A percentile compares a stretch with the other conserved stretches of the same genome.
These are phyloP conservation scores for Tuber calosporum DNA, from an alignment of 495 filamentous ascomycete species.

Conservation along the genomic window DNA sequence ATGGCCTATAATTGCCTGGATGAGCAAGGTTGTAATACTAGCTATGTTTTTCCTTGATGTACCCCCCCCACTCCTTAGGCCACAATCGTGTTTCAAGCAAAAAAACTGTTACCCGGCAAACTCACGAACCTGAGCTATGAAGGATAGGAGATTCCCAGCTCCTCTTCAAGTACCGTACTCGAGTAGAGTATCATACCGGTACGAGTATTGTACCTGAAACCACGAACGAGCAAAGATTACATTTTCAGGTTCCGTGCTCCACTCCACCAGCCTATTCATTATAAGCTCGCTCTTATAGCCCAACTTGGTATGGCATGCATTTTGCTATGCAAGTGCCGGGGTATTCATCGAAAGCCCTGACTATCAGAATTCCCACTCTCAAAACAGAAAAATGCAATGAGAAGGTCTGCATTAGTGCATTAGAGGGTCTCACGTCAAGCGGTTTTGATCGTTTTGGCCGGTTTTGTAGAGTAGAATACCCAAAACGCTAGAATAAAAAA, in stretches of 20 bases:
- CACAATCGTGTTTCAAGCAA: neutral
- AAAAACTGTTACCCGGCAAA: neutral
- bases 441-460: too few species aligned
- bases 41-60: neutral
- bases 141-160: neutral
- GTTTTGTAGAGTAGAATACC: too few species aligned
- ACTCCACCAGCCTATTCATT: neutral
- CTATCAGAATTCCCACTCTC: neutral
- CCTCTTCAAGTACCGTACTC: neutral
- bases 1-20: neutral
- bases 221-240: neutral
- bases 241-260: neutral
- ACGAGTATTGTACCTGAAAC: neutral
- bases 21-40: constrained; percentile 5
- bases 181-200: too few species aligned
- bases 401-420: neutral
- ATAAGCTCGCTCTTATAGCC: neutral
- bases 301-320: neutral
- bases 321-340: neutral
- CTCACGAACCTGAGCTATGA: neutral
- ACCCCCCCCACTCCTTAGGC: neutral
- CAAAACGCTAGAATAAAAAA: too few species aligned
- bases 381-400: neutral
- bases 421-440: too few species aligned
- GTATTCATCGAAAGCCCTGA: neutral